Percentiles rank a stretch among this genome's conserved stretches.
These are phyloP conservation scores for Russula griseocarnosa DNA, from an alignment of 768 basidiomycete species.

Conservation along the genomic window DNA sequence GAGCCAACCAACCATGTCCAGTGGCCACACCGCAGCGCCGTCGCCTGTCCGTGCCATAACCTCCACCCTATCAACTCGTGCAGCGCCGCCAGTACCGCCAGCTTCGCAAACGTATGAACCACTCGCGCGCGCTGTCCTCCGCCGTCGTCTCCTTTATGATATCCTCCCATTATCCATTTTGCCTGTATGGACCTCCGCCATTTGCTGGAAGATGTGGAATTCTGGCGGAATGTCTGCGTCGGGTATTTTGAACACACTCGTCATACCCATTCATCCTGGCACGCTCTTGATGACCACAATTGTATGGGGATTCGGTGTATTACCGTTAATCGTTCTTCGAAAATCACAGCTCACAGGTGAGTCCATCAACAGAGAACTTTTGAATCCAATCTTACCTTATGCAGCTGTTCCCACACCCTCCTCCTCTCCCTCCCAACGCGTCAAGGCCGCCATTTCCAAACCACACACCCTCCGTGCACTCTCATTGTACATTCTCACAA, in stretches of 20 bases:
- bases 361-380: conserved; percentile 29
- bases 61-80: conserved; percentile 40
- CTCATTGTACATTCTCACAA: conserved; percentile 46
- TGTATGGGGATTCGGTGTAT: conserved; percentile 49
- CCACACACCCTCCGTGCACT: conserved; percentile 45
- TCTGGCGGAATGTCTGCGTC: conserved; percentile 37
- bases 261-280: conserved; percentile 38
- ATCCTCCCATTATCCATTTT: conserved; percentile 51
- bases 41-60: conserved; percentile 46
- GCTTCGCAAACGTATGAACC: conserved; percentile 61
- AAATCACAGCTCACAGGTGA: conserved; percentile 59
- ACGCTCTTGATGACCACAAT: conserved; percentile 42
- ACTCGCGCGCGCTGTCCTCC: conserved; percentile 56
- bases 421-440: conserved; percentile 49
- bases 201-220: conserved; percentile 45
- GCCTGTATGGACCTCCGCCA: conserved; percentile 44
- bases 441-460: conserved; percentile 47
- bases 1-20: neutral
- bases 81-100: conserved; percentile 54
- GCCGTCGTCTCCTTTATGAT: conserved; percentile 52
- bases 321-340: conserved; percentile 55
- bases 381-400: conserved; percentile 7
- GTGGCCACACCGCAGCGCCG: conserved; percentile 7
- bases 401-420: conserved; percentile 47
- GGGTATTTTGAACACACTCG: conserved; percentile 39